Conservation (phyloP, 495 filamentous ascomycete genomes). For the Lasiosphaeria miniovina region DNA sequence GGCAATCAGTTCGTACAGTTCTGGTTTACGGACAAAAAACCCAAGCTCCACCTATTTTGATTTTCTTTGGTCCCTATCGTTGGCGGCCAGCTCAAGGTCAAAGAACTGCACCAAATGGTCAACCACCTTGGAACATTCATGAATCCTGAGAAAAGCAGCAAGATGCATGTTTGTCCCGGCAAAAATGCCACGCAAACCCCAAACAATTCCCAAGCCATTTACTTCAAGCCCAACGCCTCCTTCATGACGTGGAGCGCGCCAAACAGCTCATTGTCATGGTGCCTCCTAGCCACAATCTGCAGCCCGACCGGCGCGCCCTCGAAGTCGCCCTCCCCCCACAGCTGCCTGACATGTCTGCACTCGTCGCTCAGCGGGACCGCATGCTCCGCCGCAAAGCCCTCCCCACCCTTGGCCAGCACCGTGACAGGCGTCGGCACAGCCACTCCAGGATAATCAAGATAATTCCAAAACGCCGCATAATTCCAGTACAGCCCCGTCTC, state of each 20-base stretch:
- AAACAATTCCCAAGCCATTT: too few relatives aligned
- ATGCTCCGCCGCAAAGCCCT: not conserved
- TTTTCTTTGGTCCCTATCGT: too few relatives aligned
- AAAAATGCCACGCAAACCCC: too few relatives aligned
- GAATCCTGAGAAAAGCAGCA: too few relatives aligned
- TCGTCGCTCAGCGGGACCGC: not conserved
- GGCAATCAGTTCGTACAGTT: too few relatives aligned
- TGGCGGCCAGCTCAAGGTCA: too few relatives aligned
- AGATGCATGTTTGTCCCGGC: too few relatives aligned
- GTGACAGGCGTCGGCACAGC: not conserved
- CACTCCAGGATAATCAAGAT: constrained; percentile 8
- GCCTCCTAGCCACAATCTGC: constrained; percentile 16
- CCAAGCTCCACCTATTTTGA: too few relatives aligned
- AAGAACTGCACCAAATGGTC: too few relatives aligned
- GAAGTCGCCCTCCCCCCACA: constrained; percentile 16
- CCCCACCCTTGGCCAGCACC: not conserved
- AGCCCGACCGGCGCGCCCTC: constrained; percentile 15
- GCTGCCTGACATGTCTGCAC: constrained; percentile 7
- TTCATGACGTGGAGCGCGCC: constrained; percentile 8
- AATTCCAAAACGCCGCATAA: constrained; percentile 61
- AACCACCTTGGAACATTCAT: too few relatives aligned
- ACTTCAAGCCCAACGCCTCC: constrained; percentile 1
- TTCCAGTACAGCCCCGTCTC: constrained; percentile 64
- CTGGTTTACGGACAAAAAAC: too few relatives aligned
- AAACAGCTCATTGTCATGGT: constrained; percentile 19